These are phyloP conservation scores for Calocybe cyanea DNA, from an alignment of 768 basidiomycete genomes.

Conservation along the genomic window DNA sequence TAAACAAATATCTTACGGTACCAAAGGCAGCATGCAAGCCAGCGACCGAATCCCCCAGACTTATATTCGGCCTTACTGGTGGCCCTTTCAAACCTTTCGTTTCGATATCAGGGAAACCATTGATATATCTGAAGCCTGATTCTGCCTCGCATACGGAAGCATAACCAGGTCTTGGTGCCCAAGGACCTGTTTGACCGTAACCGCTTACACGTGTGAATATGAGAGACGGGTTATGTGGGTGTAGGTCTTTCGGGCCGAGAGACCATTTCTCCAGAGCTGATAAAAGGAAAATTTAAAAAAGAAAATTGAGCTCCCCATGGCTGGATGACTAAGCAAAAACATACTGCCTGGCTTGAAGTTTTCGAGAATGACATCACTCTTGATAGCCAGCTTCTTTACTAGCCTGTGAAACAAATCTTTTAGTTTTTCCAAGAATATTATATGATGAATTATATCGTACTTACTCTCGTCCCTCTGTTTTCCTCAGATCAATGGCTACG, in stretches of 20 bases:
- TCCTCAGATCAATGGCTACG: slow-evolving; percentile 61
- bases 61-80: slow-evolving; percentile 69
- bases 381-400: slow-evolving; percentile 55
- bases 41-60: slow-evolving; percentile 68
- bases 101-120: slow-evolving; percentile 55
- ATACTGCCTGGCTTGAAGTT: slow-evolving; percentile 75
- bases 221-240: slow-evolving; percentile 77
- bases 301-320: too few species aligned
- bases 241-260: slow-evolving; percentile 53
- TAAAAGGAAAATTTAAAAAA: too few species aligned
- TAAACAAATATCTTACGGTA: slow-evolving; percentile 38
- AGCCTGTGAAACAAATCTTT: slow-evolving; percentile 33
- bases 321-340: too few species aligned
- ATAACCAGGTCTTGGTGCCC: slow-evolving; percentile 66
- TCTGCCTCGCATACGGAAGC: slow-evolving; percentile 77
- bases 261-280: slow-evolving; percentile 74
- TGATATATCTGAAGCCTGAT: slow-evolving; percentile 71
- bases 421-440: too few species aligned
- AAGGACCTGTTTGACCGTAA: slow-evolving; percentile 73
- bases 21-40: slow-evolving; percentile 73
- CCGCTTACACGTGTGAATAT: slow-evolving; percentile 88
- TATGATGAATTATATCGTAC: slow-evolving; percentile 7
- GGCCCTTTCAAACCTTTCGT: slow-evolving; percentile 54
- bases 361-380: slow-evolving; percentile 65
- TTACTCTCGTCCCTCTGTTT: slow-evolving; percentile 47